A percentile compares a stretch with the other conserved stretches of the same genome.
Conservation (phyloP, 2,329 filamentous ascomycete genomes). For the Phialophora chinensis region DNA sequence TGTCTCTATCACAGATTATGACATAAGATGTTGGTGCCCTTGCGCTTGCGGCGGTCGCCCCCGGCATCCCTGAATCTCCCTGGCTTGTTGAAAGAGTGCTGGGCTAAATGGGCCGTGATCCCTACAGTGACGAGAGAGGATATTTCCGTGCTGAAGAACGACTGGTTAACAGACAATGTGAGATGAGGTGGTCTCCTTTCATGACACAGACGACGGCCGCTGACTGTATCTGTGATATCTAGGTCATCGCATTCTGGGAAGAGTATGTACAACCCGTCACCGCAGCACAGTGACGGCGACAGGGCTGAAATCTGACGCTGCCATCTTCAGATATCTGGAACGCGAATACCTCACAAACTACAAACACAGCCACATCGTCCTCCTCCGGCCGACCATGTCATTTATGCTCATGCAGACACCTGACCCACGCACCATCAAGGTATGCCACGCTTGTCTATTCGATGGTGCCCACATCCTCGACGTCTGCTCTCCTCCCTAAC, state of each 20-base stretch:
- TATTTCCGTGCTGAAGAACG: conserved; percentile 82
- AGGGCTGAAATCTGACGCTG: conserved; percentile 22
- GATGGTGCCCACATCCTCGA: not conserved
- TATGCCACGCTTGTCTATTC: not conserved
- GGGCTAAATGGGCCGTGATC: conserved; percentile 22
- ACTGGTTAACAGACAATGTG: conserved; percentile 98
- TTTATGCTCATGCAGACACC: conserved; percentile 82
- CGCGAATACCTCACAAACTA: conserved; percentile 81
- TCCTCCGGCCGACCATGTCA: conserved; percentile 90
- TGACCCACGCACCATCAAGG: conserved; percentile 60
- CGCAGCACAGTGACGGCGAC: not conserved
- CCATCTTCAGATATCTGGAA: conserved; percentile 71
- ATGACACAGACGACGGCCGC: not conserved
- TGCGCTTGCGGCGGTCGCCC: not conserved
- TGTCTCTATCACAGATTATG: conserved; percentile 59
- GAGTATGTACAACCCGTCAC: conserved; percentile 65
- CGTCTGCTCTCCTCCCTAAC: not conserved
- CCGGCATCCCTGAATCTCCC: not conserved
- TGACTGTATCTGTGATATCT: conserved; percentile 18
- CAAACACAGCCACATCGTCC: conserved; percentile 82
- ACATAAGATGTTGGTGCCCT: conserved; percentile 64
- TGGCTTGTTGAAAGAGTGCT: not conserved
- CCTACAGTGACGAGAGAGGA: conserved; percentile 81
- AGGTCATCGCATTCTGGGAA: conserved; percentile 98
- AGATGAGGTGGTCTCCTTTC: conserved; percentile 41